Evolutionary conservation across 2,329 filamentous ascomycete species (phyloP).

Genomic region (Beauveria pseudobassiana): DNA sequence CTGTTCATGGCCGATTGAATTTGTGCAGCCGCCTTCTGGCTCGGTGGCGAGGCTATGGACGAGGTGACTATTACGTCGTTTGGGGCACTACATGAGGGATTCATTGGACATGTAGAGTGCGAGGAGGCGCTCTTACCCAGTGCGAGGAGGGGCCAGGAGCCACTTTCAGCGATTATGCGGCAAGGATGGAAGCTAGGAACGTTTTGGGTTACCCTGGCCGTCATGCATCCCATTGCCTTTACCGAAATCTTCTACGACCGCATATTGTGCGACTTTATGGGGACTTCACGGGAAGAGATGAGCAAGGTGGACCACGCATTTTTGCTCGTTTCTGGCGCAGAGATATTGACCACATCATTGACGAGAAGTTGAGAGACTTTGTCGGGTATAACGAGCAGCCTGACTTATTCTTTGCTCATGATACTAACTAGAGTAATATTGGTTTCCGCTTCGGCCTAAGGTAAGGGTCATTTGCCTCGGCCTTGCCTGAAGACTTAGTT

Average conservation of each 20-base stretch:
- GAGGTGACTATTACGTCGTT: conserved; percentile 6
- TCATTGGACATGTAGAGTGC: conserved; percentile 6
- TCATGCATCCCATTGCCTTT: conserved; percentile 12
- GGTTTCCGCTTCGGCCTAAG: too few species aligned
- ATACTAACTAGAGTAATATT: too few species aligned
- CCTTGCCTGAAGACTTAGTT: too few species aligned
- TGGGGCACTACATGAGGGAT: conserved; percentile 6
- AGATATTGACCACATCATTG: conserved; percentile 6
- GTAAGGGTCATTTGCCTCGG: too few species aligned
- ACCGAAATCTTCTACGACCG: conserved; percentile 13
- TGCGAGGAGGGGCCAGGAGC: not conserved
- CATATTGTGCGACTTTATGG: conserved; percentile 12
- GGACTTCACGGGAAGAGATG: conserved; percentile 11
- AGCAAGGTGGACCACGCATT: conserved; percentile 9
- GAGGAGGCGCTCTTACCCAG: not conserved
- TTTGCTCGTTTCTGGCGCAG: conserved; percentile 13
- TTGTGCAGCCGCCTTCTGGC: conserved; percentile 14
- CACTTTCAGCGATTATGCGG: conserved; percentile 13
- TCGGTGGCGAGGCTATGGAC: conserved; percentile 25
- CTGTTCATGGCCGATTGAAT: conserved; percentile 23
- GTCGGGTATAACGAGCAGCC: too few species aligned
- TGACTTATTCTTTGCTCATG: too few species aligned
- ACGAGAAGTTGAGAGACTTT: not conserved
- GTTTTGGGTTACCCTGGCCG: conserved; percentile 14
- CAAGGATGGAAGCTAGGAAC: conserved; percentile 13